phyloP scores from a whole-genome alignment of 371 early-diverging fungal genomes.

The Mortierella sp. region DNA sequence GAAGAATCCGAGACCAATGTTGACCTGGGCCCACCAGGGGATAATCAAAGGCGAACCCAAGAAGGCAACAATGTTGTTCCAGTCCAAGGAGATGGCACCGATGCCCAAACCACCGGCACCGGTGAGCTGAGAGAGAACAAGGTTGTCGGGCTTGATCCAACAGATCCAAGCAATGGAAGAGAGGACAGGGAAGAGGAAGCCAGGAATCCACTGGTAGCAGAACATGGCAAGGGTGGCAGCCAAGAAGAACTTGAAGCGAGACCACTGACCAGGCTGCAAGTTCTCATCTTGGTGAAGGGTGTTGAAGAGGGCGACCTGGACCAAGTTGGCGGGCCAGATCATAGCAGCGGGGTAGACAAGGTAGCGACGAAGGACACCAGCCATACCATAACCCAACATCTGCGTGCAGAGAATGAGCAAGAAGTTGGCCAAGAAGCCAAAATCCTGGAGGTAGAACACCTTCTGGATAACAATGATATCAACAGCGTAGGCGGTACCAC shows the following conservation, averaged over 20 bases:
- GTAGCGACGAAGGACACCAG: slow-evolving; percentile 70
- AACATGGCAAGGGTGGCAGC: slow-evolving; percentile 55
- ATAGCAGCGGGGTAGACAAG: slow-evolving; percentile 77
- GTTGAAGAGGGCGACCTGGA: slow-evolving; percentile 77
- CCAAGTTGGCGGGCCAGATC: slow-evolving; percentile 80
- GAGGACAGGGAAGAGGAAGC: slow-evolving; percentile 73
- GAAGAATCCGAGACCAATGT: slow-evolving; percentile 60
- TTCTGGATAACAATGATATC: slow-evolving; percentile 67
- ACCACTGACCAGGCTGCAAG: slow-evolving; percentile 26
- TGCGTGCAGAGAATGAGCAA: slow-evolving; percentile 69
- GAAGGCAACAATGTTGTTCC: slow-evolving; percentile 71
- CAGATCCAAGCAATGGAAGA: slow-evolving; percentile 80
- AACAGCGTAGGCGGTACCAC: slow-evolving; percentile 66
- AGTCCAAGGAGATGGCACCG: slow-evolving; percentile 75
- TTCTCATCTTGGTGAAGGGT: slow-evolving; percentile 67
- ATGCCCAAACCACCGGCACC: slow-evolving; percentile 71
- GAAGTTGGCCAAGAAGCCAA: slow-evolving; percentile 56
- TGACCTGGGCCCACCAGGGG: slow-evolving; percentile 41
- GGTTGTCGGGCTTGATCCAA: slow-evolving; percentile 67
- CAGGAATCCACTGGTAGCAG: slow-evolving; percentile 78
- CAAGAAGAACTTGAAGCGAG: slow-evolving; percentile 72
- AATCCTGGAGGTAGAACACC: slow-evolving; percentile 59
- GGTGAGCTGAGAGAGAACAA: slow-evolving; percentile 64
- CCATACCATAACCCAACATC: slow-evolving; percentile 84
- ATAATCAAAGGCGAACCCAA: slow-evolving; percentile 69